Evolutionary conservation across 805 yeast genomes (phyloP), one percentile per base, ranked within the genome.

Genomic region (Wickerhamomyces xylosicus): DNA sequence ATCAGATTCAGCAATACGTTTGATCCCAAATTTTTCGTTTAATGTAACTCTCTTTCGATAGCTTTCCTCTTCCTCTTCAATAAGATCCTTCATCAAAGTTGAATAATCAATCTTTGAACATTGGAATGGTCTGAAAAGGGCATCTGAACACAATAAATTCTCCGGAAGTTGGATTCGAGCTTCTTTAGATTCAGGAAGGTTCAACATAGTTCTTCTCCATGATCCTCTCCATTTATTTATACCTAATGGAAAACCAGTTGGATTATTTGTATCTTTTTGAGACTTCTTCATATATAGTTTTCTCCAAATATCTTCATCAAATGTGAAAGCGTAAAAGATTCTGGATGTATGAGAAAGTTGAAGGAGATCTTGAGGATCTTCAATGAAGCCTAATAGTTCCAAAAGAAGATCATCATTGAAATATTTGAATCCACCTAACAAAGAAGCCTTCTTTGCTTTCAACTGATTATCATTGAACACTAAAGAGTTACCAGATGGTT

Each of bases 221-320:
- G 86, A 72, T 1, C 96, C 95, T 22, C 50, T 55, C 96, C 96
- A 86, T 27, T 47, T 46, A 2, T 44, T 45, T 3, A 62, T 54
- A 11, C 57, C 53, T 37, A 49, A 44, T 2, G 65, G 59, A 10
- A 46, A 46, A 6, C 50, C 46, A 33, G 55, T 33, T 11, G 44
- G 36, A 20, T 45, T 36, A 2, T 28, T 36, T 35, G 47, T 41
- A 33, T 45, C 48, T 27, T 37, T 17, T 16, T 44, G n/a, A 4
- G 48, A 43, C 19, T 46, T 41, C 14, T 47, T 57, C 28, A 69
- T 60, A 50, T 78, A 77, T 35, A 79, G 41, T 40, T 66, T 69
- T 49, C 80, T 81, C 96, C 96, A 87, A 19, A 82, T 47, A 37
- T 86, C 95, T 46, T 86, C 95, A 51, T 77, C 81, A 52, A 75